Evolutionary conservation across 1,284 basidiomycete genomes (phyloP).

Genomic region (Ceratobasidium sp.): DNA sequence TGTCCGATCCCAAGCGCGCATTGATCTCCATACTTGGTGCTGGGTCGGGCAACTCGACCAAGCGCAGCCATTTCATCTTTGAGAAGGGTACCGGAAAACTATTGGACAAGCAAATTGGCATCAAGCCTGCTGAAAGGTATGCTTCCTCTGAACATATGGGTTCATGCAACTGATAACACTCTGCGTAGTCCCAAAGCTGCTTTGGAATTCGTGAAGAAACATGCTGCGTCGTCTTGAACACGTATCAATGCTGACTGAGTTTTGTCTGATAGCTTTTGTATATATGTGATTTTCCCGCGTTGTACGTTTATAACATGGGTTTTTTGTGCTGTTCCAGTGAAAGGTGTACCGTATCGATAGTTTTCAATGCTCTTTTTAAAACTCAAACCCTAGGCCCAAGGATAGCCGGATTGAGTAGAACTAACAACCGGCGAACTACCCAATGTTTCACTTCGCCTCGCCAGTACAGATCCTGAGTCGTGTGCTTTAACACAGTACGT

Average conservation of each 20-base stretch:
- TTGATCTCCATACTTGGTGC: conserved; percentile 86
- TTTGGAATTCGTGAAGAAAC: conserved; percentile 60
- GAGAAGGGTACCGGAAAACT: conserved; percentile 85
- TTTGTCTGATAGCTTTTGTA: conserved; percentile 19
- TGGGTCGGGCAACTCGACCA: conserved; percentile 78
- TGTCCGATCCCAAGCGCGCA: conserved; percentile 86
- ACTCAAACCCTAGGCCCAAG: conserved; percentile 4
- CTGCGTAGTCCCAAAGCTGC: conserved; percentile 58
- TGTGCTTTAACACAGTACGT: too few relatives aligned
- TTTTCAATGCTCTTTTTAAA: conserved; percentile 22
- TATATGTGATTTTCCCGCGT: conserved; percentile 23
- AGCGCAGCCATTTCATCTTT: conserved; percentile 91
- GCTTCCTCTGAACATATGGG: conserved; percentile 48
- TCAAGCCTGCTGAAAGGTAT: conserved; percentile 85
- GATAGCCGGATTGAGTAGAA: not conserved
- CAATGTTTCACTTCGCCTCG: too few relatives aligned
- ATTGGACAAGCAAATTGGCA: conserved; percentile 82
- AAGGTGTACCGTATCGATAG: conserved; percentile 32
- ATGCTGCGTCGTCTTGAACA: conserved; percentile 14
- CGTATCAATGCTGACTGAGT: not conserved
- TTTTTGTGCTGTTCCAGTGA: conserved; percentile 21
- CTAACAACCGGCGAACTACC: not conserved
- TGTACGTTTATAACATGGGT: conserved; percentile 34
- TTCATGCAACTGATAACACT: not conserved
- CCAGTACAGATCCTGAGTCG: too few relatives aligned